These are phyloP conservation scores for Salvia miltiorrhiza DNA, from an alignment of 257 asterid species.

Conservation along the genomic window DNA sequence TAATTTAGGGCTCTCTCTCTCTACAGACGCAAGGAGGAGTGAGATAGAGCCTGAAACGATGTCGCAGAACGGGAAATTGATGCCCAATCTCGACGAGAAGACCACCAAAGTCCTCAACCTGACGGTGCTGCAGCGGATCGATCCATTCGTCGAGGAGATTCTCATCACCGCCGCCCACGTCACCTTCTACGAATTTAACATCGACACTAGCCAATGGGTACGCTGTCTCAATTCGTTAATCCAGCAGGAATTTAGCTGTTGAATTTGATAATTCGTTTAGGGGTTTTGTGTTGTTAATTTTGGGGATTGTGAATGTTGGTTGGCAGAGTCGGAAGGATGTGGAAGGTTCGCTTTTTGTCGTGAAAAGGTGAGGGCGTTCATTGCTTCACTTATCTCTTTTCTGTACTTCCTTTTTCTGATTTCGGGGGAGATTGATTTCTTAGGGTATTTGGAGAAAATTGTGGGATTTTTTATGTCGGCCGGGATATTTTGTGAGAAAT, in stretches of 20 bases:
- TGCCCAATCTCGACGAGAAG: conserved; percentile 90
- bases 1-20: conserved; percentile 35
- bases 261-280: not conserved
- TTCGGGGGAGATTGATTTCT: not conserved
- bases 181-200: conserved; percentile 86
- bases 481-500: not conserved
- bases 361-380: conserved; percentile 56
- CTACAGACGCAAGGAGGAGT: conserved; percentile 18
- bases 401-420: not conserved
- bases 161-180: conserved; percentile 96
- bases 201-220: conserved; percentile 87
- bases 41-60: conserved; percentile 27
- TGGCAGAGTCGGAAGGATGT: conserved; percentile 91
- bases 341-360: conserved; percentile 91
- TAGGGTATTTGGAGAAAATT: conserved; percentile 20
- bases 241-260: not conserved
- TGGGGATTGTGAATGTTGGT: conserved; percentile 15
- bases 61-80: conserved; percentile 64
- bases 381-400: not conserved
- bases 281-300: conserved; percentile 8
- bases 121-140: conserved; percentile 86
- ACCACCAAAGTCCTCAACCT: conserved; percentile 78
- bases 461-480: not conserved
- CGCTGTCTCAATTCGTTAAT: not conserved
- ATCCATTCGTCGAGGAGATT: conserved; percentile 85